Base-by-base conservation (phyloP, 208 protist species). In the Trypanosoma congolense region DNA sequence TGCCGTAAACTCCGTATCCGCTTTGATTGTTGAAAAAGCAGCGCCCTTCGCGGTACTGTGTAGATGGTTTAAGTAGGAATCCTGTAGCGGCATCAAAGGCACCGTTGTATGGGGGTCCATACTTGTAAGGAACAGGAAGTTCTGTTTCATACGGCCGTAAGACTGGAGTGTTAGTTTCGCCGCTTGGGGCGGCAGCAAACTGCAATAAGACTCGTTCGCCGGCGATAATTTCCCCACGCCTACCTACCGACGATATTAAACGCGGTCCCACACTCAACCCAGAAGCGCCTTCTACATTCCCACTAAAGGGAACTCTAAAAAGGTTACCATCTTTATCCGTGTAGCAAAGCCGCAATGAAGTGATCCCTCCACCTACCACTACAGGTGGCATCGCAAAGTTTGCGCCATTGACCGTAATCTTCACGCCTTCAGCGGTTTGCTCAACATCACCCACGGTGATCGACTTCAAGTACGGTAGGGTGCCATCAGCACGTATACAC, bases 271-370 rank as follows among this genome's bases (percentile, higher is more conserved):
- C 70, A 9, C 50, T 12, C 42, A 85, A 73, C 28, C 63, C 0
- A 5, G 81, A 88, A 33, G 50, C 28, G 1, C 43, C 56, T 9
- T 65, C 70, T n/a, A n/a, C n/a, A 10, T 44, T 21, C 26, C 35
- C 61, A 31, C 70, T 35, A 30, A 95, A 54, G 3, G 87, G 83
- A 10, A 95, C 73, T 14, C 82, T 79, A 56, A 87, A 95, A 56
- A 90, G 63, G 45, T 87, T 90, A 38, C 83, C 83, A 4, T 52
- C 75, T 41, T 69, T 65, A 68, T 95, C 84, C 31, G 60, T 74
- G 73, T 92, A 95, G 63, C 87, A 95, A 61, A 92, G 63, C 10
- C 78, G 75, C 14, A 95, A 52, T 1, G 70, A 36, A 8, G 3
- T 80, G 3, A 75, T 91, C n/a, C n/a, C n/a, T n/a, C 43, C 51